Evolutionary conservation across 2,329 filamentous ascomycete species (phyloP).

Genomic region (Didymella segeticola): DNA sequence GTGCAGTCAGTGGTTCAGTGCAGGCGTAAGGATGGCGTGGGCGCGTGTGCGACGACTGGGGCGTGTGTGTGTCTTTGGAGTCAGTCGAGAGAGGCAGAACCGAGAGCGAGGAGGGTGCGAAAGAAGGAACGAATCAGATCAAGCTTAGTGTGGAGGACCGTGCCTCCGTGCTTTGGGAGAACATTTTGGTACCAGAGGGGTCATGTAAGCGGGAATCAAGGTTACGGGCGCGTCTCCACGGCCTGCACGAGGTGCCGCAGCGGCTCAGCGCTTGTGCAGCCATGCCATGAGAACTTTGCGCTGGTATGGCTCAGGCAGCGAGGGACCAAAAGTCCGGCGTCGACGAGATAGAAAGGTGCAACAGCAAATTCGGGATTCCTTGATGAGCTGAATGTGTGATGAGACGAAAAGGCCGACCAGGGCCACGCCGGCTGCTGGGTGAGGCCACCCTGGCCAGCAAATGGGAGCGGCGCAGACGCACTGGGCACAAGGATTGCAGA

Average conservation of each 20-base stretch:
- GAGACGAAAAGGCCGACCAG: slow-evolving; percentile 27
- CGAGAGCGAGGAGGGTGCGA: slow-evolving; percentile 20
- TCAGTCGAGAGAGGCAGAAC: slow-evolving; percentile 26
- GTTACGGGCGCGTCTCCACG: slow-evolving; percentile 11
- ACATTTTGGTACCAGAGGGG: slow-evolving; percentile 23
- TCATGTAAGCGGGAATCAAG: slow-evolving; percentile 13
- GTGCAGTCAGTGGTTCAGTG: slow-evolving; percentile 20
- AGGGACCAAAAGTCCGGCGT: slow-evolving; percentile 22
- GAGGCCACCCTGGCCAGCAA: slow-evolving; percentile 18
- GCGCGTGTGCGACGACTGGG: slow-evolving; percentile 24
- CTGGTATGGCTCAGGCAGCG: slow-evolving; percentile 10
- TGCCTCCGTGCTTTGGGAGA: slow-evolving; percentile 23
- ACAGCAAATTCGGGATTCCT: slow-evolving; percentile 19
- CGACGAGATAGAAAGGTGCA: slow-evolving; percentile 27
- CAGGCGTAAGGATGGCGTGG: slow-evolving; percentile 14
- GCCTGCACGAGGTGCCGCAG: slow-evolving; percentile 8
- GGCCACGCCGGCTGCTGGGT: slow-evolving; percentile 3
- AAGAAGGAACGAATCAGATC: slow-evolving; percentile 19
- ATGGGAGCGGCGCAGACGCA: slow-evolving; percentile 12
- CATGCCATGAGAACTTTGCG: slow-evolving; percentile 1
- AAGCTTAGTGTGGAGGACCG: slow-evolving; percentile 15
- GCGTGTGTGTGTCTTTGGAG: slow-evolving; percentile 27
- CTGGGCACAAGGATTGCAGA: slow-evolving; percentile 15
- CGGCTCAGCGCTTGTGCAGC: slow-evolving; percentile 9
- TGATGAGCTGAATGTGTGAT: slow-evolving; percentile 26